A percentile compares a stretch with the other conserved stretches of the same genome.
Evolutionary conservation across 371 early-diverging fungal genomes (phyloP).

Genomic region (Mortierella sp.): DNA sequence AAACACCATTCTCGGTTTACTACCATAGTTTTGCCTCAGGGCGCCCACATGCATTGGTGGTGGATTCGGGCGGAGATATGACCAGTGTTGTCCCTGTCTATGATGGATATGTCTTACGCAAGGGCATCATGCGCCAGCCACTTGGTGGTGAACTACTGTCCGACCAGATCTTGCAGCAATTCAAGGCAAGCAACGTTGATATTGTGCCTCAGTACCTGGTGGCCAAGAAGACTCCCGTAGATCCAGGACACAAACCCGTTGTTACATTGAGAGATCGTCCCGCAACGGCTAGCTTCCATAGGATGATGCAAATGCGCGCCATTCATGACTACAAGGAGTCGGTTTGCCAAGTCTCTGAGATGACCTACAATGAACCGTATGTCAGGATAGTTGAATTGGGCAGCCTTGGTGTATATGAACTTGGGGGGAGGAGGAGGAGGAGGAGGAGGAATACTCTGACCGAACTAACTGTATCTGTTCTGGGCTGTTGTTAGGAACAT

Average conservation of each 20-base stretch:
- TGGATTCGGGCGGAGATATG: slow-evolving; percentile 90
- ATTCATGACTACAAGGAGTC: slow-evolving; percentile 95
- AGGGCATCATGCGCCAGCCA: slow-evolving; percentile 81
- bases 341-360: slow-evolving; percentile 86
- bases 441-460: too few species aligned
- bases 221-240: slow-evolving; percentile 76
- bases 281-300: slow-evolving; percentile 74
- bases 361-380: slow-evolving; percentile 76
- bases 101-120: slow-evolving; percentile 94
- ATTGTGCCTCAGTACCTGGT: slow-evolving; percentile 91
- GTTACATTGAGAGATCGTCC: slow-evolving; percentile 65
- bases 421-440: too few species aligned
- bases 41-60: slow-evolving; percentile 86
- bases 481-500: slow-evolving; percentile 56
- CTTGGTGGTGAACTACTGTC: slow-evolving; percentile 89
- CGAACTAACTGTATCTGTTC: background rate
- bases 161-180: slow-evolving; percentile 74
- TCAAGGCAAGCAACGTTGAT: slow-evolving; percentile 69
- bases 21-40: slow-evolving; percentile 88
- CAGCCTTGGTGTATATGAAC: too few species aligned
- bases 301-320: slow-evolving; percentile 70
- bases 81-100: slow-evolving; percentile 94
- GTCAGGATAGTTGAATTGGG: slow-evolving; percentile 21
- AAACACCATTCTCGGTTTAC: background rate
- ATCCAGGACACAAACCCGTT: slow-evolving; percentile 73